Evolutionary conservation across 78 protist species (phyloP).

Genomic region (Carpediemonas membranifera): DNA sequence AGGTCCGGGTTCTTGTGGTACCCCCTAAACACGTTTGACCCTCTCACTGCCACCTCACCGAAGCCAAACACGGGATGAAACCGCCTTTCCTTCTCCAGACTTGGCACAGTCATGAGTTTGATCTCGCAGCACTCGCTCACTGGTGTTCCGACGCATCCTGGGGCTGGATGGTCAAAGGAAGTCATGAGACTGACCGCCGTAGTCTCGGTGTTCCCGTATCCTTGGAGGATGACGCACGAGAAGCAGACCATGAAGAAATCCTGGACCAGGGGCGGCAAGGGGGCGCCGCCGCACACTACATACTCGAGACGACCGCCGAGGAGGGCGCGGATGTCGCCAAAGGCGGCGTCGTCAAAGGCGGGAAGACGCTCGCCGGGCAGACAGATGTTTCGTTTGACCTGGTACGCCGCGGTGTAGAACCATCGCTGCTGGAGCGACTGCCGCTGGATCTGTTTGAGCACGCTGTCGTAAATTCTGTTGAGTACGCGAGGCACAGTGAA

Average conservation of each 20-base stretch:
- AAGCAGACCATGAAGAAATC: not conserved
- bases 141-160: not conserved
- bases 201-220: conserved; percentile 4
- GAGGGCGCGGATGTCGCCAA: conserved; percentile 32
- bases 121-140: not conserved
- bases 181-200: too few relatives aligned
- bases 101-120: not conserved
- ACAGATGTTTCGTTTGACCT: conserved; percentile 29
- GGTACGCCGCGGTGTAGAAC: not conserved
- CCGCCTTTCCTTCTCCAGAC: not conserved
- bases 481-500: conserved; percentile 9
- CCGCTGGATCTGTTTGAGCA: not conserved
- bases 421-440: not conserved
- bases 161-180: too few relatives aligned
- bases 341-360: conserved; percentile 56
- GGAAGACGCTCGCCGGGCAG: not conserved
- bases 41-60: conserved; percentile 17
- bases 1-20: conserved; percentile 1
- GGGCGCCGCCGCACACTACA: conserved; percentile 77
- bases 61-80: too few relatives aligned
- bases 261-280: conserved; percentile 53
- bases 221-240: conserved; percentile 8
- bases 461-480: conserved; percentile 5
- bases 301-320: conserved; percentile 73
- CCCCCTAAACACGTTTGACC: conserved; percentile 7